Conservation (phyloP, 1,284 basidiomycete species). For the Tranzscheliella williamsii region DNA sequence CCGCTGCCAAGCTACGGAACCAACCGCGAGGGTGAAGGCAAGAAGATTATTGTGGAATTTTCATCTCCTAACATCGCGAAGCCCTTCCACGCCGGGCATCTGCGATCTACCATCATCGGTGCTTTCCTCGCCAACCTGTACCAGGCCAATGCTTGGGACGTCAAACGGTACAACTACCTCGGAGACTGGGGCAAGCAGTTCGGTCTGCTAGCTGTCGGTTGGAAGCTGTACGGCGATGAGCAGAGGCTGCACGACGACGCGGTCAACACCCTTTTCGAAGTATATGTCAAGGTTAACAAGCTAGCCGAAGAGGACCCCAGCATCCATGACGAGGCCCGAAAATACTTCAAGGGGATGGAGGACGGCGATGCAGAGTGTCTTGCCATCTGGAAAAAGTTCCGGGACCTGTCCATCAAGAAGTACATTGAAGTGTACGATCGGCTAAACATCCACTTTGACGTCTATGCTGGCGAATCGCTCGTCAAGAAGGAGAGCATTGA, state of each 20-base stretch:
- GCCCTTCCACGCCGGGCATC: constrained; percentile 95
- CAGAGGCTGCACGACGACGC: constrained; percentile 82
- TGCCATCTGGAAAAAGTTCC: constrained; percentile 88
- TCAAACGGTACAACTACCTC: constrained; percentile 85
- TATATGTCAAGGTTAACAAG: constrained; percentile 92
- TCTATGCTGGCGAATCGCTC: constrained; percentile 90
- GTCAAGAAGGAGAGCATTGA: constrained; percentile 80
- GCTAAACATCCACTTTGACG: constrained; percentile 89
- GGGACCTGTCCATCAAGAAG: constrained; percentile 86
- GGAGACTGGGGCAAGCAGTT: constrained; percentile 65
- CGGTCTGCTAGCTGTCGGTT: constrained; percentile 83
- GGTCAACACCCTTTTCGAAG: constrained; percentile 90
- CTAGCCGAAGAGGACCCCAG: constrained; percentile 70
- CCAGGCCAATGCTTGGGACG: constrained; percentile 90
- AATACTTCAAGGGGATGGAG: constrained; percentile 96
- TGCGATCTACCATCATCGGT: constrained; percentile 96
- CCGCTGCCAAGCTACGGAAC: constrained; percentile 55
- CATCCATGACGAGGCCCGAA: constrained; percentile 81
- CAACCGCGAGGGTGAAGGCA: constrained; percentile 54
- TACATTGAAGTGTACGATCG: constrained; percentile 88
- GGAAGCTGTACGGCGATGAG: constrained; percentile 85
- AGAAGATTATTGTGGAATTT: constrained; percentile 70
- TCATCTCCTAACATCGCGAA: constrained; percentile 98
- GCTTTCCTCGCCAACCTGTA: constrained; percentile 90
- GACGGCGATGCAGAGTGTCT: constrained; percentile 78